Conservation (phyloP, 176 grass and related monocot genomes). For the Rhynchospora pubera region DNA sequence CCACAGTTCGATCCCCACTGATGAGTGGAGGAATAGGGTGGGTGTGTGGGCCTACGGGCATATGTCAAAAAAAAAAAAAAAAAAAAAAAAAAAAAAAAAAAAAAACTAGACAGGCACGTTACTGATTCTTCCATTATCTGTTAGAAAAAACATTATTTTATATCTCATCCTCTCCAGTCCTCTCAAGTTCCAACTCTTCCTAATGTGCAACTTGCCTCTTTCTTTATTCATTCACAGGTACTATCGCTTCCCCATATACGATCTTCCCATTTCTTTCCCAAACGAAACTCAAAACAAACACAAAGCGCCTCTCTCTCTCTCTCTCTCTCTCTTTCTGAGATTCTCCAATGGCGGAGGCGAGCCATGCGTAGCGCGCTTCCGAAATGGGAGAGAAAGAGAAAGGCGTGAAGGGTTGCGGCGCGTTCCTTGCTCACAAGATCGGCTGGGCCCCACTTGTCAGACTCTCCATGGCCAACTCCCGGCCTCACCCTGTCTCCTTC, state of each 20-base stretch:
- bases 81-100: too few species aligned
- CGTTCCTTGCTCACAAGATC: neutral
- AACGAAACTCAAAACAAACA: neutral
- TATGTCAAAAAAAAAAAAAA: too few species aligned
- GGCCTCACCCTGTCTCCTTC: conserved; percentile 47
- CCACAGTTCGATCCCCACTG: too few species aligned
- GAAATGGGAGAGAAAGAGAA: conserved; percentile 13
- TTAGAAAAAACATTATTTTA: neutral
- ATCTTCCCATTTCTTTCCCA: neutral
- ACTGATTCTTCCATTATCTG: neutral
- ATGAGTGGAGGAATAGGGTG: too few species aligned
- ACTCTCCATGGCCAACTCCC: conserved; percentile 10
- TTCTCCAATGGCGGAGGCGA: conserved; percentile 11
- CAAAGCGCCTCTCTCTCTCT: neutral
- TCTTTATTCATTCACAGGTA: neutral
- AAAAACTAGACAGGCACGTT: neutral
- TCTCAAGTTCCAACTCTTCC: neutral
- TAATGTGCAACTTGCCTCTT: neutral
- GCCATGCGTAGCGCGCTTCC: conserved; percentile 11
- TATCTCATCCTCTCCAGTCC: neutral
- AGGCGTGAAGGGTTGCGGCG: neutral
- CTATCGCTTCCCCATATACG: neutral
- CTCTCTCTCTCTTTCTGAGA: neutral
- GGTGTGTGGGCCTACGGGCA: too few species aligned
- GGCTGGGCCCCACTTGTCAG: neutral